Percentiles rank a stretch among this genome's conserved stretches.
Conservation (phyloP, 768 basidiomycete species). For the Symmetrospora coprosmae region DNA sequence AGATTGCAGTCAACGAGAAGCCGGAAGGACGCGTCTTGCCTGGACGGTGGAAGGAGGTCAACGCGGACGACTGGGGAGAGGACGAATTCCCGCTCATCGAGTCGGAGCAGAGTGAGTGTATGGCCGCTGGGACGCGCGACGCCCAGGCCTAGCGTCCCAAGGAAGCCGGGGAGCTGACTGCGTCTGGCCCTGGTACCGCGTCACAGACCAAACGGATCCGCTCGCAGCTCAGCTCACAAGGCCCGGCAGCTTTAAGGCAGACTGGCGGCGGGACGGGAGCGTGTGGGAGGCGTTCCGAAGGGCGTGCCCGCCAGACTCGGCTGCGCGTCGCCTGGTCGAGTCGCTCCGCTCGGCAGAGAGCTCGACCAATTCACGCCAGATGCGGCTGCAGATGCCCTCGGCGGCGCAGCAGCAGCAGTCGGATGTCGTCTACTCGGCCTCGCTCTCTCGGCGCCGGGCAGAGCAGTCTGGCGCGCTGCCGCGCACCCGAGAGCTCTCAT, state of each 20-base stretch:
- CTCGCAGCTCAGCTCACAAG: slow-evolving; percentile 19
- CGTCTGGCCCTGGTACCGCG: background rate
- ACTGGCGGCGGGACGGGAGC: slow-evolving; percentile 65
- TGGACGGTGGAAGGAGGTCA: slow-evolving; percentile 23
- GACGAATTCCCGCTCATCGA: slow-evolving; percentile 19
- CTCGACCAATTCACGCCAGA: slow-evolving; percentile 17
- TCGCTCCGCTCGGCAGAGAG: slow-evolving; percentile 48
- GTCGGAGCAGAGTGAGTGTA: slow-evolving; percentile 24
- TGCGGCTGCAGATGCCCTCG: slow-evolving; percentile 26
- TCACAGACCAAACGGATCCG: slow-evolving; percentile 30
- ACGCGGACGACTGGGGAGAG: slow-evolving; percentile 29
- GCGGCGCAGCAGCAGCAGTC: slow-evolving; percentile 23
- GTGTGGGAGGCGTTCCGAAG: slow-evolving; percentile 92
- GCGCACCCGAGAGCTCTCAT: slow-evolving; percentile 47
- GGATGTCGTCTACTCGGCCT: slow-evolving; percentile 4
- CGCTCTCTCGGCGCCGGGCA: slow-evolving; percentile 2
- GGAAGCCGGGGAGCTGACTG: too few relatives aligned
- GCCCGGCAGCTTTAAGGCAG: slow-evolving; percentile 52
- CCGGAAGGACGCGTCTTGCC: slow-evolving; percentile 77
- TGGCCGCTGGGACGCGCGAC: background rate
- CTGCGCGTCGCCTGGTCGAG: slow-evolving; percentile 68
- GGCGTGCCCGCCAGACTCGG: slow-evolving; percentile 65
- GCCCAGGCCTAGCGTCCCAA: too few relatives aligned
- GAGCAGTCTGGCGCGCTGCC: slow-evolving; percentile 23
- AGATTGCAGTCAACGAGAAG: slow-evolving; percentile 82